These are phyloP conservation scores for Zygotorulaspora mrakii DNA, from an alignment of 1,139 yeast species.

Conservation along the genomic window DNA sequence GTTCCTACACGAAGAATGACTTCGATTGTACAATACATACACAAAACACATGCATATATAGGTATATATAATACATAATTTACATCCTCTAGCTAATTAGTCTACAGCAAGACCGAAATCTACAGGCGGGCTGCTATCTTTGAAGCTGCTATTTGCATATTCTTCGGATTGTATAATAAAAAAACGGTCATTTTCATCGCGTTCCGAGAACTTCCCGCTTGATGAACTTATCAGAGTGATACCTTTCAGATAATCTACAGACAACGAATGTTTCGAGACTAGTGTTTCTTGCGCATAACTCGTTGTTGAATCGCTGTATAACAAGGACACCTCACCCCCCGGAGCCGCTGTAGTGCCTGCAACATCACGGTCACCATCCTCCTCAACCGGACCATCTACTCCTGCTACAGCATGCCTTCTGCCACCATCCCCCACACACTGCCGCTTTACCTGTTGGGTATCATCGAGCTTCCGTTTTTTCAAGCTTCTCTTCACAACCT, in stretches of 20 bases:
- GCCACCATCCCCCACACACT: background rate
- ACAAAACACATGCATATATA: too few relatives aligned
- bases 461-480: background rate
- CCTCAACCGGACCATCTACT: background rate
- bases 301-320: background rate
- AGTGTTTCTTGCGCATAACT: background rate
- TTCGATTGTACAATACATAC: too few relatives aligned
- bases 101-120: background rate
- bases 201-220: conserved; percentile 3
- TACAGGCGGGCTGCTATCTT: conserved; percentile 14
- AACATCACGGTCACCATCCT: background rate
- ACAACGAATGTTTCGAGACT: background rate
- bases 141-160: background rate
- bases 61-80: too few relatives aligned
- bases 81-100: too few relatives aligned
- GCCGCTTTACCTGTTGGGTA: background rate
- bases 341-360: background rate
- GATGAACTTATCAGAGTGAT: background rate
- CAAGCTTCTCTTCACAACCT: background rate
- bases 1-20: conserved; percentile 26
- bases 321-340: background rate
- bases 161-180: conserved; percentile 10
- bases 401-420: background rate
- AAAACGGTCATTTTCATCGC: conserved; percentile 1
- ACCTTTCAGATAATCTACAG: background rate